These are phyloP conservation scores for Gomphus sp. DNA, from an alignment of 1,284 basidiomycete species.

Conservation along the genomic window DNA sequence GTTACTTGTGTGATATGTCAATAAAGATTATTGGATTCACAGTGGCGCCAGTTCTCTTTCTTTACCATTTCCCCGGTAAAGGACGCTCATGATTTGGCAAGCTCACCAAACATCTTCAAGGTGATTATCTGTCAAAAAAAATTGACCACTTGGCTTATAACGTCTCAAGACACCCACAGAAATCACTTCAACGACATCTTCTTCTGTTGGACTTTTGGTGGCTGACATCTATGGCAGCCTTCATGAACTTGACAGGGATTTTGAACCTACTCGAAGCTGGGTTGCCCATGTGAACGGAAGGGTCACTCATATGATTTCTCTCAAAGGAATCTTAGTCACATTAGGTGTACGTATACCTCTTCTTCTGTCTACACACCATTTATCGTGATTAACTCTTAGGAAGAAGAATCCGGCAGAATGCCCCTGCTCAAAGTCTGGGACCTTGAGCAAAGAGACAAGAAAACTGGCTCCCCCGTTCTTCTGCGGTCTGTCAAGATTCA, in stretches of 20 bases:
- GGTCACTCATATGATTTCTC: slow-evolving; percentile 80
- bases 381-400: slow-evolving; percentile 33
- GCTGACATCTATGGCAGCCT: slow-evolving; percentile 80
- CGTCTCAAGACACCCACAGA: slow-evolving; percentile 48
- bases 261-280: slow-evolving; percentile 68
- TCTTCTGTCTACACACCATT: slow-evolving; percentile 8
- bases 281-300: slow-evolving; percentile 66
- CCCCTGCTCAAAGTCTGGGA: slow-evolving; percentile 90
- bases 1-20: not conserved
- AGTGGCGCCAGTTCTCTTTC: slow-evolving; percentile 85
- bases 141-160: slow-evolving; percentile 7
- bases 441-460: slow-evolving; percentile 67
- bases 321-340: slow-evolving; percentile 70
- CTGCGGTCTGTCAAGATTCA: slow-evolving; percentile 75
- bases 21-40: not conserved
- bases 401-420: slow-evolving; percentile 67
- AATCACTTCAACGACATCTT: slow-evolving; percentile 58
- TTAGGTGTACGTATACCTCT: slow-evolving; percentile 56
- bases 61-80: slow-evolving; percentile 69
- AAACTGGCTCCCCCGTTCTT: slow-evolving; percentile 55
- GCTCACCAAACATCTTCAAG: slow-evolving; percentile 70
- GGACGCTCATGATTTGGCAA: slow-evolving; percentile 70
- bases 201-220: slow-evolving; percentile 55
- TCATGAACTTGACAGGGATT: slow-evolving; percentile 67
- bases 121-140: no score